Evolutionary conservation across 306 rosid species (phyloP).

Genomic region (Dalbergia cochinchinensis): DNA sequence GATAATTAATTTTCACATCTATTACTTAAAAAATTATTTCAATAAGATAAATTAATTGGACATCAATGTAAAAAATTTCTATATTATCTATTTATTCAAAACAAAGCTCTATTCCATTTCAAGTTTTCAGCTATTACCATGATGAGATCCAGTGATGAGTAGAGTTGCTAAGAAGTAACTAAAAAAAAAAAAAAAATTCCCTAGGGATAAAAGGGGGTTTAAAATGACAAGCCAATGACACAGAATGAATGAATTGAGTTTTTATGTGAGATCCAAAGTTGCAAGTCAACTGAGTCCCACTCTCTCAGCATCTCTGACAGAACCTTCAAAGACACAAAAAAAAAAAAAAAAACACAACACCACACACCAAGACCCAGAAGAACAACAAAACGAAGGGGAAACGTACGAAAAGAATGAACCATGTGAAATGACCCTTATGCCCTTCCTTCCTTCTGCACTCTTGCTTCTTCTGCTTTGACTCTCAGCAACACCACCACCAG

Average conservation of each 20-base stretch:
- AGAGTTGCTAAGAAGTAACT: conserved; percentile 26
- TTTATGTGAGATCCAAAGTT: conserved; percentile 45
- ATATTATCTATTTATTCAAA: too few relatives aligned
- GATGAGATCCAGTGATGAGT: conserved; percentile 2
- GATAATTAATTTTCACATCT: too few relatives aligned
- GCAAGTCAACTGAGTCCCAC: conserved; percentile 63
- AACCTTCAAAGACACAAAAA: conserved; percentile 31
- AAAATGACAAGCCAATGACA: conserved; percentile 52
- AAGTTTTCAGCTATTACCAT: background rate
- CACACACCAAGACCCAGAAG: background rate
- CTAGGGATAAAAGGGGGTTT: conserved; percentile 42
- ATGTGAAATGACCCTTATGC: conserved; percentile 56
- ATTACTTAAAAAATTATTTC: too few relatives aligned
- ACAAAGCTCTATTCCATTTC: too few relatives aligned
- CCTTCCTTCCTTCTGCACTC: conserved; percentile 45
- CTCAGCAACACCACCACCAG: background rate
- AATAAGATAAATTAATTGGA: too few relatives aligned
- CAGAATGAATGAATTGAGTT: conserved; percentile 41
- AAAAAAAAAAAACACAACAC: too few relatives aligned
- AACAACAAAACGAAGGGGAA: background rate
- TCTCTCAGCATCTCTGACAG: conserved; percentile 51
- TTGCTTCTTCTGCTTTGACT: conserved; percentile 20
- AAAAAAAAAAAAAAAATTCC: conserved; percentile 18
- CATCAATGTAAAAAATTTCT: too few relatives aligned
- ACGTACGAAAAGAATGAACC: background rate